Evolutionary conservation across 2,329 filamentous ascomycete species (phyloP), one percentile per base, ranked within the genome.

Genomic region (Nemania bipapillata): DNA sequence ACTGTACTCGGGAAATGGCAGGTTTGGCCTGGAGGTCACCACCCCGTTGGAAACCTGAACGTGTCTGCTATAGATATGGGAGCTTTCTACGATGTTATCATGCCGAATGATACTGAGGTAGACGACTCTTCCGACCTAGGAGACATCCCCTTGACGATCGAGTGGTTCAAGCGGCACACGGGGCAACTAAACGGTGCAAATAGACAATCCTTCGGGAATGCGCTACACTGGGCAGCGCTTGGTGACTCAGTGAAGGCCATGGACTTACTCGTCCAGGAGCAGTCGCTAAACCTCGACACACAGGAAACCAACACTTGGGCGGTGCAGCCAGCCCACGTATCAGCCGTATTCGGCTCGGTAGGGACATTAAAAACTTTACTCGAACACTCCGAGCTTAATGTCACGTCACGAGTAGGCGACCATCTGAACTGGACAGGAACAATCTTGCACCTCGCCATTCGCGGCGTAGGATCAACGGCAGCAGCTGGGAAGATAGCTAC

Each of bases 201-300:
- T 35, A 65, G 54, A 35, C 62, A 65, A 53, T 65, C 62, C 7
- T 65, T 65, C 28, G 62, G 62, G 12, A 58, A 64, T 45, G 42
- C 62, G 5, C 45, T 64, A 8, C 62, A 64, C 15, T 64, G 62
- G 62, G 62, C 62, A 6, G 62, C 62, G 32, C 47, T 64, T 8
- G 42, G 54, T n/a, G 45, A 64, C 28, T 57, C 62, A n/a, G 45
- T 57, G 24, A 45, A 24, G 15, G 52, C 62, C 30, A 58, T 64
- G 15, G 50, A 45, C 22, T 28, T 58, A 42, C 62, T 64, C 30
- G 24, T 64, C 17, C 53, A 64, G n/a, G 54, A 58, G 30, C 8
- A 42, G n/a, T 30, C 62, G n/a, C 24, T 64, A 5, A 57, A 57
- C 22, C 53, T 64, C 6, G 54, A 64, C 54, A 50, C 54, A 42